A percentile compares a stretch with the other conserved stretches of the same genome.
These are phyloP conservation scores for Polytrichum formosum DNA, from an alignment of 225 moss, liverwort and hornwort species.

Conservation along the genomic window DNA sequence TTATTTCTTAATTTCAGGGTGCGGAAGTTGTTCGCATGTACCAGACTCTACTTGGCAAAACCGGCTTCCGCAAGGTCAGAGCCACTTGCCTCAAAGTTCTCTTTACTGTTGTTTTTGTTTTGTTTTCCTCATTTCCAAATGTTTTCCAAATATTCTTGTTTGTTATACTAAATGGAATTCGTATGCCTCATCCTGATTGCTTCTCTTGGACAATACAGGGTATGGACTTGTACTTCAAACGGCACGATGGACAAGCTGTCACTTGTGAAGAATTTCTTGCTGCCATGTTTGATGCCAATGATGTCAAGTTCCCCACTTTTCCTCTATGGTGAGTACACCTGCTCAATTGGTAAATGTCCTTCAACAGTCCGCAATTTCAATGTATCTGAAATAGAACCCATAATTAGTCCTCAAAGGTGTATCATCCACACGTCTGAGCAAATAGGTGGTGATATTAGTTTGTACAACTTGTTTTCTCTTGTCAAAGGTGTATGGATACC, in stretches of 20 bases:
- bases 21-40: slow-evolving; percentile 99
- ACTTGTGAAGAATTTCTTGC: slow-evolving; percentile 95
- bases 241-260: slow-evolving; percentile 98
- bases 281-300: slow-evolving; percentile 95
- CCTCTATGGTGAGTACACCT: slow-evolving; percentile 58
- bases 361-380: not conserved
- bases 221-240: slow-evolving; percentile 87
- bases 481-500: no score
- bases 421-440: not conserved
- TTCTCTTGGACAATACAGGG: slow-evolving; percentile 42
- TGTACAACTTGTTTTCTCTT: no score
- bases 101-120: not conserved
- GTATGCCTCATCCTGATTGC: not conserved
- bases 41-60: slow-evolving; percentile 74
- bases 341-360: not conserved
- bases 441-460: no score
- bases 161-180: not conserved
- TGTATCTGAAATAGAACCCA: not conserved
- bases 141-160: not conserved
- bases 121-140: not conserved
- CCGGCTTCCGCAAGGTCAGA: slow-evolving; percentile 79
- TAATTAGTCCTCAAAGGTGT: not conserved
- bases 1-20: slow-evolving; percentile 47
- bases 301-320: slow-evolving; percentile 67
- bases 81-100: not conserved